Conservation (phyloP, 1,284 basidiomycete species). For the Bjerkandera adusta region DNA sequence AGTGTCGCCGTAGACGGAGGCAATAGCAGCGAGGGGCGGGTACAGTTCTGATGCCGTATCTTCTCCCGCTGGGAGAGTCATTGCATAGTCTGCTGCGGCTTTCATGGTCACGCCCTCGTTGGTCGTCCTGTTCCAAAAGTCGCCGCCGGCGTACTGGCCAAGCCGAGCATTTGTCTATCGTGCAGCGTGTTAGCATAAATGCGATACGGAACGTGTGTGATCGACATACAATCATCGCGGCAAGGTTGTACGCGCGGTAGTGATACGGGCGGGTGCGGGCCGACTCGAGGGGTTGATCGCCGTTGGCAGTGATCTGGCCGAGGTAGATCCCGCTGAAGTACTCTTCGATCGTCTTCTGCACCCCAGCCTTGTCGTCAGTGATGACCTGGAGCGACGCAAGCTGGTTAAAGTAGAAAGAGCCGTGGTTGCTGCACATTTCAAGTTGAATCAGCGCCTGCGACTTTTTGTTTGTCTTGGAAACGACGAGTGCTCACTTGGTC, state of each 20-base stretch:
- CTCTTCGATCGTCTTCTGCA: slow-evolving; percentile 29
- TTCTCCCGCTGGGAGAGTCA: slow-evolving; percentile 31
- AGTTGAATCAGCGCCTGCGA: too few species aligned
- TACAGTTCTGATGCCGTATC: slow-evolving; percentile 20
- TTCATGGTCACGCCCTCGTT: slow-evolving; percentile 50
- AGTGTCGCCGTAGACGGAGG: slow-evolving; percentile 52
- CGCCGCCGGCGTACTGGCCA: slow-evolving; percentile 40
- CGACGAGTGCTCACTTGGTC: slow-evolving; percentile 40
- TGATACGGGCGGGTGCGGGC: slow-evolving; percentile 61
- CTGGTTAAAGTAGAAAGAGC: slow-evolving; percentile 35
- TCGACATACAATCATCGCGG: slow-evolving; percentile 54
- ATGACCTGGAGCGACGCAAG: slow-evolving; percentile 35
- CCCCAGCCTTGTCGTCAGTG: slow-evolving; percentile 30
- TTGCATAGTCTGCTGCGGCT: slow-evolving; percentile 54
- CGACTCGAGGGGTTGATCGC: slow-evolving; percentile 55
- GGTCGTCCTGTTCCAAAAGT: slow-evolving; percentile 49
- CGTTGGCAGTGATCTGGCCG: slow-evolving; percentile 36
- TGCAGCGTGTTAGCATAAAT: slow-evolving; percentile 16
- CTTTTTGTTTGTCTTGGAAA: too few species aligned
- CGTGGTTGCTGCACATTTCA: slow-evolving; percentile 47
- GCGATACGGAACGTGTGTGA: slow-evolving; percentile 7
- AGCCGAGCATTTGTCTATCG: slow-evolving; percentile 48
- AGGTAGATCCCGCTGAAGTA: slow-evolving; percentile 36
- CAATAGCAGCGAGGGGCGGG: slow-evolving; percentile 45
- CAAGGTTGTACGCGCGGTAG: slow-evolving; percentile 64